Evolutionary conservation across 371 early-diverging fungal genomes (phyloP).

Genomic region (Mortierella sp.): DNA sequence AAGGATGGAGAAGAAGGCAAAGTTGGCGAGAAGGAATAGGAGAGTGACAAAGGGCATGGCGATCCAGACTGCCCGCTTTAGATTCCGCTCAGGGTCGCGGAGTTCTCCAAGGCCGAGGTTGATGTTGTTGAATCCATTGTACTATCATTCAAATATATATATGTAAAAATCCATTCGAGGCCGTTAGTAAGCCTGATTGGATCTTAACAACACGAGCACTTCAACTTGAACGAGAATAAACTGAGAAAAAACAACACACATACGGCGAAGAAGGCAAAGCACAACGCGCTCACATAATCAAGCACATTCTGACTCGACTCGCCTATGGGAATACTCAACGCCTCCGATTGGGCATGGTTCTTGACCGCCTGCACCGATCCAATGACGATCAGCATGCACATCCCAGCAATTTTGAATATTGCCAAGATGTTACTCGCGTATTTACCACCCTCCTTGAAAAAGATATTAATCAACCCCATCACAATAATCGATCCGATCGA

Average conservation of each 20-base stretch:
- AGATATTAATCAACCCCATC: slow-evolving; percentile 48
- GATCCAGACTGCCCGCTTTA: slow-evolving; percentile 50
- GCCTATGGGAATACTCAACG: slow-evolving; percentile 38
- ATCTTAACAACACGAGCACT: too few species aligned
- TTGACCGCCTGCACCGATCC: slow-evolving; percentile 45
- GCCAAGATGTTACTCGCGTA: slow-evolving; percentile 48
- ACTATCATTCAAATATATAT: too few species aligned
- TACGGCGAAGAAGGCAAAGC: slow-evolving; percentile 55
- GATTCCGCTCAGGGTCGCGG: slow-evolving; percentile 42
- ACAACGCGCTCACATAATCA: slow-evolving; percentile 51
- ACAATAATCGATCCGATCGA: slow-evolving; percentile 35
- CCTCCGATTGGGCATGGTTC: slow-evolving; percentile 43
- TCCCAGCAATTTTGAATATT: slow-evolving; percentile 44
- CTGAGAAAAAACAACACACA: slow-evolving; percentile 11
- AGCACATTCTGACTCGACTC: slow-evolving; percentile 40
- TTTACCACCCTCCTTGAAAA: slow-evolving; percentile 48
- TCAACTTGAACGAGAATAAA: too few species aligned
- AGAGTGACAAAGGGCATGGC: slow-evolving; percentile 53
- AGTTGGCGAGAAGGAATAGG: slow-evolving; percentile 53
- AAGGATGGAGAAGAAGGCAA: slow-evolving; percentile 53
- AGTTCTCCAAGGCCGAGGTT: slow-evolving; percentile 52
- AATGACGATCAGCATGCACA: slow-evolving; percentile 50
- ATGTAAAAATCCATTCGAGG: too few species aligned
- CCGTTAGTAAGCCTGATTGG: too few species aligned
- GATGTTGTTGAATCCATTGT: slow-evolving; percentile 55